A percentile compares a stretch with the other conserved stretches of the same genome.
phyloP scores from a whole-genome alignment of 2,329 filamentous ascomycete genomes.

The Neocucurbitaria cava region DNA sequence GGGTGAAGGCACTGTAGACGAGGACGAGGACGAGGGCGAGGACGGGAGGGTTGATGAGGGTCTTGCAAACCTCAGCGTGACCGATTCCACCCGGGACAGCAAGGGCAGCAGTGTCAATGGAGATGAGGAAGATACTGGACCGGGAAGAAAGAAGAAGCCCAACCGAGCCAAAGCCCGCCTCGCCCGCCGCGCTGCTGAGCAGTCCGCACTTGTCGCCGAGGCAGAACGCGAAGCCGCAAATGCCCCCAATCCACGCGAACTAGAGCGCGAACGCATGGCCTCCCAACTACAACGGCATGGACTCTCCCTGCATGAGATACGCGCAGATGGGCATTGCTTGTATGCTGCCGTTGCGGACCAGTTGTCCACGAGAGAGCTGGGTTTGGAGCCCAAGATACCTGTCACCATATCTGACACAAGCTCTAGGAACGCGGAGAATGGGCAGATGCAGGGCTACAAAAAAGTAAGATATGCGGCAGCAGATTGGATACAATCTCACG shows the following conservation, averaged over 20 bases:
- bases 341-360: constrained; percentile 93
- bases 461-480: constrained; percentile 74
- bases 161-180: constrained; percentile 92
- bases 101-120: constrained; percentile 5
- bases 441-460: constrained; percentile 60
- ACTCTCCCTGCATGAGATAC: constrained; percentile 78
- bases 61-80: constrained; percentile 11
- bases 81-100: neutral
- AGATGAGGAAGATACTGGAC: constrained; percentile 3
- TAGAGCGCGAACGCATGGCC: constrained; percentile 66
- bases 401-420: constrained; percentile 27
- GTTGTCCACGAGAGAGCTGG: constrained; percentile 59
- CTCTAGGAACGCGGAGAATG: constrained; percentile 1
- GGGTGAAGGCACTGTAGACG: constrained; percentile 15
- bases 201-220: constrained; percentile 70
- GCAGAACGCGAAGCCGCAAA: constrained; percentile 75
- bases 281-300: constrained; percentile 67
- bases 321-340: constrained; percentile 91
- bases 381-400: constrained; percentile 44
- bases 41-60: constrained; percentile 22
- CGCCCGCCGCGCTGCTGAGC: constrained; percentile 85
- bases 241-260: constrained; percentile 48
- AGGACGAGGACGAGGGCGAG: constrained; percentile 11
- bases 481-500: constrained; percentile 75
- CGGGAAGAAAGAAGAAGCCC: constrained; percentile 67